A percentile compares a stretch with the other conserved stretches of the same genome.
phyloP scores from a whole-genome alignment of 2,329 filamentous ascomycete genomes.

The Fusarium pininemorale region DNA sequence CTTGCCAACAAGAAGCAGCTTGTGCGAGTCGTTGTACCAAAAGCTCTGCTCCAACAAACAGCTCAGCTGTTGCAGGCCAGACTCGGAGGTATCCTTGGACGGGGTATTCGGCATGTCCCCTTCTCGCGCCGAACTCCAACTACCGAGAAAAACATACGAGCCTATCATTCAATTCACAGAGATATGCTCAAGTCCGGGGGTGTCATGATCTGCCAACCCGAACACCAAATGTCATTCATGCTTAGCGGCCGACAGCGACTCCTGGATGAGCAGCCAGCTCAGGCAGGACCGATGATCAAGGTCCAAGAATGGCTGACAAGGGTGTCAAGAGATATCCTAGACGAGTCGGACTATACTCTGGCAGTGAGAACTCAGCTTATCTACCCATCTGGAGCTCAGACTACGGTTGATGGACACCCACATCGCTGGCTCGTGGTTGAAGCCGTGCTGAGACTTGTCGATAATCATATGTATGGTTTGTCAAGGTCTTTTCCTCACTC shows the following conservation, averaged over 20 bases:
- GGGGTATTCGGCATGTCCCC: conserved; percentile 64
- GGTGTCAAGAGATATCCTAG: conserved; percentile 68
- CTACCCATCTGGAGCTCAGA: conserved; percentile 63
- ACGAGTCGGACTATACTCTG: conserved; percentile 70
- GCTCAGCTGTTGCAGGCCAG: conserved; percentile 64
- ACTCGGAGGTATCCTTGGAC: conserved; percentile 63
- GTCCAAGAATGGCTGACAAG: conserved; percentile 61
- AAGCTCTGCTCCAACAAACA: conserved; percentile 66
- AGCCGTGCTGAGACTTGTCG: conserved; percentile 53
- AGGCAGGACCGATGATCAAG: conserved; percentile 60
- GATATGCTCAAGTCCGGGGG: conserved; percentile 56
- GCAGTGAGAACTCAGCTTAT: conserved; percentile 66
- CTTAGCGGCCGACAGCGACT: conserved; percentile 68
- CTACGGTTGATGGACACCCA: conserved; percentile 62
- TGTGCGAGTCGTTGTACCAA: conserved; percentile 65
- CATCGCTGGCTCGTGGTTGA: conserved; percentile 61
- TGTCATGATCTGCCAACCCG: conserved; percentile 68
- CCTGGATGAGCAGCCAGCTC: conserved; percentile 55
- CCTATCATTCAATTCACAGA: conserved; percentile 46
- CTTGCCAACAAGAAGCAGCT: conserved; percentile 59
- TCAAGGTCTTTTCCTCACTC: conserved; percentile 45
- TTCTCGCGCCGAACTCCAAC: conserved; percentile 61
- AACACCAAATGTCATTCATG: conserved; percentile 72
- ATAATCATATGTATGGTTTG: conserved; percentile 51
- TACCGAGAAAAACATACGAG: conserved; percentile 47